Evolutionary conservation across 176 grass and related monocot genomes (phyloP), one percentile per base, ranked within the genome.

Genomic region (Oryza coarctata): DNA sequence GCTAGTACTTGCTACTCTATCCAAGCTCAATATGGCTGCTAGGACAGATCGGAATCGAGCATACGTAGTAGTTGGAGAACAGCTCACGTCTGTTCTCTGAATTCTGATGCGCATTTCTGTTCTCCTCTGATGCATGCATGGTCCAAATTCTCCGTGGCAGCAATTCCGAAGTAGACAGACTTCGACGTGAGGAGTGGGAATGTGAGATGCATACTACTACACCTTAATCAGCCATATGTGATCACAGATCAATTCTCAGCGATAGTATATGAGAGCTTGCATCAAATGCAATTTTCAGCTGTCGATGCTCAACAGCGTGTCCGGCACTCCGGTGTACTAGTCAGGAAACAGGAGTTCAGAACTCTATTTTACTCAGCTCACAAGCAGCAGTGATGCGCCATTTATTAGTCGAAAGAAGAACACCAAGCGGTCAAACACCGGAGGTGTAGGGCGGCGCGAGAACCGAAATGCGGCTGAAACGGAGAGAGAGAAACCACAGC

Each of bases 91-190:
- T 41, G 13, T 3, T 6, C 71, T 31, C 40, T 10, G 14, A 22
- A 25, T 25, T 25, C 55, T 60, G 55, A 60, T 60, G 55, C 20
- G 25, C 49, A 68, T 18, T 12, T 76, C 65, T 41, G 13, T 3
- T 12, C 47, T 43, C 35, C 12, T 35, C n/a, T 6, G 9, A 22
- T 50, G 31, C 43, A 3, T 77, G 55, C 61, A 70, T 64, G 73
- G 65, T 87, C 40, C 81, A 80, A 80, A 1, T 43, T 40, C 63
- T 69, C 77, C 47, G 63, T 17, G 63, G 44, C 74, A 72, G 57
- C 39, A 28, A 26, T 40, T 58, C 52, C 36, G 44, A 36, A 34
- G 68, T 71, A 83, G 68, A 7, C 47, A 25, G 68, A 57, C 29
- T 44, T 68, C n/a, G n/a, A n/a, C n/a, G n/a, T n/a, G n/a, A n/a